Evolutionary conservation across 2,329 filamentous ascomycete species (phyloP).

Genomic region (Exophiala xenobiotica): DNA sequence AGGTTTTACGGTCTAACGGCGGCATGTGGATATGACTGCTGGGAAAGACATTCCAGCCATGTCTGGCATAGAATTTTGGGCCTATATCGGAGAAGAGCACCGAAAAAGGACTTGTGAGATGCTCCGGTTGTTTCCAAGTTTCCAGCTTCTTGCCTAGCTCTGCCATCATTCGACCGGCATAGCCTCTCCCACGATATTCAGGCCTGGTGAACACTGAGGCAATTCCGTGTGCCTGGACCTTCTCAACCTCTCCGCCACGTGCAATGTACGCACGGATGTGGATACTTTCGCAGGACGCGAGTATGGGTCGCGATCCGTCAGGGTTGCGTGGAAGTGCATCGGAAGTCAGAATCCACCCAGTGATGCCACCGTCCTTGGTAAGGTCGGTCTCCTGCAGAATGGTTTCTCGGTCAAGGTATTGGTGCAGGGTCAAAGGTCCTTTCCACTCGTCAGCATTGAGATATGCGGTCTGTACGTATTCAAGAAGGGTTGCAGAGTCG

Average conservation of each 20-base stretch:
- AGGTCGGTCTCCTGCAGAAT: slow-evolving; percentile 52
- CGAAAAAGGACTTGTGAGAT: slow-evolving; percentile 61
- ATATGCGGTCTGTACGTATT: slow-evolving; percentile 53
- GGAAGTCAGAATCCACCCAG: slow-evolving; percentile 61
- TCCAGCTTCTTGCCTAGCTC: slow-evolving; percentile 60
- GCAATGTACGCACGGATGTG: slow-evolving; percentile 46
- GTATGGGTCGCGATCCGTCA: slow-evolving; percentile 44
- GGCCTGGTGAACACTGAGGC: slow-evolving; percentile 76
- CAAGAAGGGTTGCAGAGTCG: slow-evolving; percentile 54
- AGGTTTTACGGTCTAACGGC: slow-evolving; percentile 35
- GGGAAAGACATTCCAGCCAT: slow-evolving; percentile 73
- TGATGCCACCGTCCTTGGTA: slow-evolving; percentile 56
- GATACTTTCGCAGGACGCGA: slow-evolving; percentile 60
- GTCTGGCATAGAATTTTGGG: slow-evolving; percentile 72
- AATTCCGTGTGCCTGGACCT: slow-evolving; percentile 65
- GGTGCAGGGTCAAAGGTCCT: slow-evolving; percentile 53
- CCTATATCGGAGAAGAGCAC: slow-evolving; percentile 86
- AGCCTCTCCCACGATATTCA: slow-evolving; percentile 67
- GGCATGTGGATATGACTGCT: slow-evolving; percentile 70
- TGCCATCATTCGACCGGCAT: slow-evolving; percentile 72
- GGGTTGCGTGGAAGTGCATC: slow-evolving; percentile 36
- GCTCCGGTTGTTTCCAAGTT: slow-evolving; percentile 50
- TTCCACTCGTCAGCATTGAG: slow-evolving; percentile 60
- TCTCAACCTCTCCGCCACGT: slow-evolving; percentile 50
- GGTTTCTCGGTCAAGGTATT: slow-evolving; percentile 60